These are phyloP conservation scores for Kodamaea laetipori DNA, from an alignment of 805 yeast genomes.

Conservation along the genomic window DNA sequence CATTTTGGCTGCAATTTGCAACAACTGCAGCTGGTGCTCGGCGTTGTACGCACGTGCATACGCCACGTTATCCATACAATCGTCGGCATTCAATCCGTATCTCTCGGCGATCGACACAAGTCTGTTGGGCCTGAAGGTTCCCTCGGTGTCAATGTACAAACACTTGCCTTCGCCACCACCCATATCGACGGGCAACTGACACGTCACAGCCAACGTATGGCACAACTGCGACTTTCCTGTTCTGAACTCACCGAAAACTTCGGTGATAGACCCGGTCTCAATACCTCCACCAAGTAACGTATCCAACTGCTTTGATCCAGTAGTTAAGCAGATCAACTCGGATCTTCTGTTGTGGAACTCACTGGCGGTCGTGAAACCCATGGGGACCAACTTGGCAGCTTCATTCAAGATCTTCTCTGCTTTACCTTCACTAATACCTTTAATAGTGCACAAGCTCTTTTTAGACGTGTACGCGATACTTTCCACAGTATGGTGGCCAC, in stretches of 20 bases:
- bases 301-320: constrained; percentile 93
- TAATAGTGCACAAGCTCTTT: constrained; percentile 70
- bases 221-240: constrained; percentile 97
- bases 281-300: constrained; percentile 94
- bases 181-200: constrained; percentile 93
- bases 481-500: constrained; percentile 88
- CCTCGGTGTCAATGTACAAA: constrained; percentile 93
- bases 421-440: constrained; percentile 94
- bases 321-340: constrained; percentile 88
- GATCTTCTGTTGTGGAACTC: constrained; percentile 89
- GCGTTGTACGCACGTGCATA: constrained; percentile 97
- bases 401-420: constrained; percentile 83
- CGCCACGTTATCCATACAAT: constrained; percentile 95
- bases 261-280: constrained; percentile 96
- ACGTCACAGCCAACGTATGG: constrained; percentile 94
- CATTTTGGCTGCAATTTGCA: constrained; percentile 91
- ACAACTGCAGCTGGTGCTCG: constrained; percentile 86
- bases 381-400: constrained; percentile 84
- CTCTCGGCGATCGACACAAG: constrained; percentile 87
- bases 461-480: constrained; percentile 92
- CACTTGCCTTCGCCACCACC: constrained; percentile 99
- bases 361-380: constrained; percentile 97
- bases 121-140: constrained; percentile 92
- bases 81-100: constrained; percentile 88
- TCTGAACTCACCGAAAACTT: constrained; percentile 94